Evolutionary conservation across 2,329 filamentous ascomycete species (phyloP).

Genomic region (Calonectria pteridis): DNA sequence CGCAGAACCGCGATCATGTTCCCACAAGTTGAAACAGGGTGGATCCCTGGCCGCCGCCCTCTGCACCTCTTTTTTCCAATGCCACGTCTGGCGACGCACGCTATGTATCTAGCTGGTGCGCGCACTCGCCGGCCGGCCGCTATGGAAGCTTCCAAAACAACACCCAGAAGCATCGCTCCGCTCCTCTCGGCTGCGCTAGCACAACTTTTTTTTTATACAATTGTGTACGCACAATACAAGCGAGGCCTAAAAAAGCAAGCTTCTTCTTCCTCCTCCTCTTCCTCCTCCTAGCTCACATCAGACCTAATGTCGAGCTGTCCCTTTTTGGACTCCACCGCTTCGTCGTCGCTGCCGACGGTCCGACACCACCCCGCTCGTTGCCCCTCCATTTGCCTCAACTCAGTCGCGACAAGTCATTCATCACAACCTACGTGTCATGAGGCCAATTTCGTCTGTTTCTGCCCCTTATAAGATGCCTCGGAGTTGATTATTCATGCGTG

Average conservation of each 20-base stretch:
- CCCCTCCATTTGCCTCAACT: background rate
- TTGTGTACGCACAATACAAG: background rate
- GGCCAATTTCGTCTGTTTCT: background rate
- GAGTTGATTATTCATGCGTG: background rate
- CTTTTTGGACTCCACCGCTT: background rate
- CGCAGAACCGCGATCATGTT: background rate
- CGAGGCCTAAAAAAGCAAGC: too few relatives aligned
- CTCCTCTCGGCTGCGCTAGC: background rate
- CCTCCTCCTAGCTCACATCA: slow-evolving; percentile 11
- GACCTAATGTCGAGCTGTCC: background rate
- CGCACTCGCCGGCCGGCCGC: too few relatives aligned
- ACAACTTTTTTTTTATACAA: background rate
- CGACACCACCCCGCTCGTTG: slow-evolving; percentile 4
- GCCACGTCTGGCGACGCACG: background rate
- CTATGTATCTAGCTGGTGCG: background rate
- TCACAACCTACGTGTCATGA: slow-evolving; percentile 1
- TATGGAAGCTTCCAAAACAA: slow-evolving; percentile 16
- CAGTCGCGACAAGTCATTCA: slow-evolving; percentile 4
- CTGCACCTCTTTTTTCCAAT: background rate
- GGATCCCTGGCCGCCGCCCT: background rate
- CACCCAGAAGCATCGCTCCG: background rate
- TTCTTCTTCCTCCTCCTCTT: too few relatives aligned
- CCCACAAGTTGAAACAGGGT: background rate
- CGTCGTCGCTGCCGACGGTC: slow-evolving; percentile 10
- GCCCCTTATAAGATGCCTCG: background rate